Evolutionary conservation across 108 stramenopile genomes (phyloP).

Genomic region (Pseudonitzschia pungens): DNA sequence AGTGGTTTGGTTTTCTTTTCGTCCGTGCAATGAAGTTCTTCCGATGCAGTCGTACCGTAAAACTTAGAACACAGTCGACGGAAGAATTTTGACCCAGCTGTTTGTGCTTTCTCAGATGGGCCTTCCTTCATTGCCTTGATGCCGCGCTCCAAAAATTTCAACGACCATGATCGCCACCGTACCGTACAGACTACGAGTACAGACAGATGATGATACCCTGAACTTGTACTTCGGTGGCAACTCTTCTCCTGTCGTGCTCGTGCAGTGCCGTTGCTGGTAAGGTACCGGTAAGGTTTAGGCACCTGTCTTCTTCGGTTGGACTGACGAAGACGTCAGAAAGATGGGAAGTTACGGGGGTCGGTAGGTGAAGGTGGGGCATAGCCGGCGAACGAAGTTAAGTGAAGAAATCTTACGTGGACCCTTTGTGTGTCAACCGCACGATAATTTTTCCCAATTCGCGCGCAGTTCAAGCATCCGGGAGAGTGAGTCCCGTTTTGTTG

Average conservation of each 20-base stretch:
- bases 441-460: too few species aligned
- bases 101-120: constrained; percentile 6
- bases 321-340: constrained; percentile 8
- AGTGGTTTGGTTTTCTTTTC: too few species aligned
- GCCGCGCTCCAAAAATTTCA: background rate
- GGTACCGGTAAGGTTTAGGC: background rate
- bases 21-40: background rate
- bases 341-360: background rate
- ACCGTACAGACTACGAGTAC: too few species aligned
- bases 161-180: too few species aligned
- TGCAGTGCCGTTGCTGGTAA: background rate
- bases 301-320: background rate
- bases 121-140: background rate
- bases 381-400: background rate
- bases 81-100: constrained; percentile 11
- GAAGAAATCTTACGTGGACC: constrained; percentile 4
- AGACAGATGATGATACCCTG: too few species aligned
- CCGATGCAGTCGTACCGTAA: too few species aligned
- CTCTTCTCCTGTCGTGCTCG: background rate
- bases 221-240: background rate
- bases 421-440: background rate
- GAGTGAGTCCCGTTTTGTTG: too few species aligned
- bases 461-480: too few species aligned
- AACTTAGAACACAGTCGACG: too few species aligned
- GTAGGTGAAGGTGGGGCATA: background rate